phyloP scores from a whole-genome alignment of 2,329 filamentous ascomycete genomes.

The Sclerotinia minor region DNA sequence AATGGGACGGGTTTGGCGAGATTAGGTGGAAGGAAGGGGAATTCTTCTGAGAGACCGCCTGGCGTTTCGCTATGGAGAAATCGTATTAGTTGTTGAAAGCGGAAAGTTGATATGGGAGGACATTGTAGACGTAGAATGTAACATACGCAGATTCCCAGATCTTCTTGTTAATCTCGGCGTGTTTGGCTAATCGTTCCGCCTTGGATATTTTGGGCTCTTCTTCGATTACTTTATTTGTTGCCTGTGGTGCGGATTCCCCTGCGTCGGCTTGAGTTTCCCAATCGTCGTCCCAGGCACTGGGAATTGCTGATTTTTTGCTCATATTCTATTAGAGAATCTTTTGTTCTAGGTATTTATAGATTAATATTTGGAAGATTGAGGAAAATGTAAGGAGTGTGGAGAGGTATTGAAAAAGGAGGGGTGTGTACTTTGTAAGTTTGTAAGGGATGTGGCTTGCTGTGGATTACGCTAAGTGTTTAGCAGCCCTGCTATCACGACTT shows the following conservation, averaged over 20 bases:
- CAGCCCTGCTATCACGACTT: neutral
- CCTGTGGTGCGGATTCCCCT: constrained; percentile 37
- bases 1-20: constrained; percentile 49
- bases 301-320: constrained; percentile 50
- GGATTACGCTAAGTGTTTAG: constrained; percentile 1
- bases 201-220: constrained; percentile 56
- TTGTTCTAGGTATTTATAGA: neutral
- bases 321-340: constrained; percentile 24
- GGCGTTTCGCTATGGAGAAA: constrained; percentile 56
- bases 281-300: constrained; percentile 85
- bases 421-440: constrained; percentile 16
- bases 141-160: constrained; percentile 86
- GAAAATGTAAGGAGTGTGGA: constrained; percentile 13
- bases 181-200: constrained; percentile 74
- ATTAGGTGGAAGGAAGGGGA: constrained; percentile 61
- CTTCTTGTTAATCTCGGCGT: constrained; percentile 79
- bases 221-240: constrained; percentile 30
- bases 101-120: neutral
- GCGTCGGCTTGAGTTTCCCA: constrained; percentile 79
- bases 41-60: constrained; percentile 60
- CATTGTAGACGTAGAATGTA: neutral
- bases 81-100: neutral
- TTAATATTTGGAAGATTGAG: neutral
- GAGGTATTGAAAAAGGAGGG: constrained; percentile 9
- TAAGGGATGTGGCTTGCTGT: neutral